Evolutionary conservation across 1,139 yeast genomes (phyloP), one percentile per base, ranked within the genome.

Genomic region (Suhomyces bokatorum): DNA sequence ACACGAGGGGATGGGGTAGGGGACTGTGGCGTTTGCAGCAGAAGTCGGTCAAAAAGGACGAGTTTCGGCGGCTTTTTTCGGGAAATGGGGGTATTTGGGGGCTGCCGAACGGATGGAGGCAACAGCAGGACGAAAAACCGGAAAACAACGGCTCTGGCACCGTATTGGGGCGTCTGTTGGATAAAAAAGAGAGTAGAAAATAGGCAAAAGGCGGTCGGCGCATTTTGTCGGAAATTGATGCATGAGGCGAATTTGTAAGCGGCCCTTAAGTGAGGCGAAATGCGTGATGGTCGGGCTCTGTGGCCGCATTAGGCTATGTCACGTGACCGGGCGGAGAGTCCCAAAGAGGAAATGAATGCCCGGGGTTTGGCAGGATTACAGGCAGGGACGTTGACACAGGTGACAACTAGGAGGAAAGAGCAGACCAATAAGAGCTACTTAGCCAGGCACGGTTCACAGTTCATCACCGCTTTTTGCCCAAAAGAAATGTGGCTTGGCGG

Each of bases 221-320:
- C 15, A 28, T 39, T 31, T 22, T 29, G 22, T 17, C 32, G 32
- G 32, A 20, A 22, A 15, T 27, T 26, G 32, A 14, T 27, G 38
- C 30, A 26, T 9, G 24, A 16, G 38, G 26, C 26, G 32, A 31
- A 41, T 40, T 45, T 44, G 48, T 42, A 38, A 39, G 39, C 50
- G 50, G 50, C 46, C 50, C 50, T 47, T 47, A 47, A 27, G 32
- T 44, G 49, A 45, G 49, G 47, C 47, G 33, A 38, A 44, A 40
- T 35, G 34, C 30, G 17, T 27, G 42, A 33, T 37, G 40, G 39
- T 40, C 50, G 51, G 51, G 40, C 48, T 37, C 41, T 43, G 51
- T 40, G 49, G 43, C 47, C 48, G 30, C 42, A 41, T 48, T 45
- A 42, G 50, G 55, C 30, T 46, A 50, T 47, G 40, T 47, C 55